Base-by-base conservation (phyloP, 352 stramenopile genomes). In the Globisporangium rhizosaccharum region DNA sequence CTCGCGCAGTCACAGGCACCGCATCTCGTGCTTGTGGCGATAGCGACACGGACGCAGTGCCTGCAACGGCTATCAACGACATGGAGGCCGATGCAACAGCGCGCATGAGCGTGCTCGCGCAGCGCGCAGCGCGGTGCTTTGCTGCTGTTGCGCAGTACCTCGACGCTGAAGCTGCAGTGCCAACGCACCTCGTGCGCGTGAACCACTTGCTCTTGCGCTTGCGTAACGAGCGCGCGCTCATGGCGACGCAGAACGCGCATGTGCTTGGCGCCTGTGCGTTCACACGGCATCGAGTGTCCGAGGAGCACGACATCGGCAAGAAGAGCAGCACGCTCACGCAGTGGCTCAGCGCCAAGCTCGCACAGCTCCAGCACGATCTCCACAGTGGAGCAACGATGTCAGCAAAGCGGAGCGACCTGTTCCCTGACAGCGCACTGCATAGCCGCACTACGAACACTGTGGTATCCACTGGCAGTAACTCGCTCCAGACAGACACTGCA, bases 321-420 rank as follows among this genome's bases (percentile, higher is more conserved):
- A 54, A 57, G 42, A 72, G 45, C 41, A 23, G 41, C 39, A 59
- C 56, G 2, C 39, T 79, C 2, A 73, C 56, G n/a, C 66, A 52
- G 18, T 79, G 71, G 71, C 59, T 79, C 1, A 56, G 60, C 23
- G 50, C 58, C 3, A 79, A 79, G 56, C 56, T 79, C 14, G 57
- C 75, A 17, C 71, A 79, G 36, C 68, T 79, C 11, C 63, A 65
- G 30, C 57, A 66, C n/a, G 71, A 79, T 60, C 48, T 77, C n/a
- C 59, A 72, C 7, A 65, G 68, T 44, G 55, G 52, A 37, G 30
- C 6, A 25, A 17, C 45, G 14, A 9, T 37, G 8, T 0, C 20
- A 28, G n/a, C 12, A n/a, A 26, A 25, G n/a, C 23, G 42, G 46
- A 52, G n/a, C 9, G 26, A 41, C 20, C 7, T 39, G 33, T 12